These are phyloP conservation scores for Cercospora brassicicola DNA, from an alignment of 2,329 filamentous ascomycete genomes.

Conservation along the genomic window DNA sequence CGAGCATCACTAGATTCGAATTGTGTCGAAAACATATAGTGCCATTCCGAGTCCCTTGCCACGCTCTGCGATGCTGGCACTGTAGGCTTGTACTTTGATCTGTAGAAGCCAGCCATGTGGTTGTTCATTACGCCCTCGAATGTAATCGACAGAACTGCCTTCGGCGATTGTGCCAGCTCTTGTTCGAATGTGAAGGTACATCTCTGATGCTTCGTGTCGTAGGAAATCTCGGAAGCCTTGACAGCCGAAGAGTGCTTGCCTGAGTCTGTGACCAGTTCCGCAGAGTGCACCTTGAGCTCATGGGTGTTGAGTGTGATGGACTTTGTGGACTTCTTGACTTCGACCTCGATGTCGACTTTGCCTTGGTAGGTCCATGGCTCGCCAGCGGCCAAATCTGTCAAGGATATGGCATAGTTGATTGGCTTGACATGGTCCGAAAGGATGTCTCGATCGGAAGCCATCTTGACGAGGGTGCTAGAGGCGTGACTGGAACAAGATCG, in stretches of 20 bases:
- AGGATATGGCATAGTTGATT: conserved; percentile 77
- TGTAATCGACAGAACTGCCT: conserved; percentile 66
- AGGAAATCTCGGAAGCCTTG: conserved; percentile 68
- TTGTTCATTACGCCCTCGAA: conserved; percentile 86
- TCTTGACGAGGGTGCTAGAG: conserved; percentile 40
- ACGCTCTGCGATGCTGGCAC: conserved; percentile 72
- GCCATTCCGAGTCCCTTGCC: conserved; percentile 65
- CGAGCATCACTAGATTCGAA: conserved; percentile 96
- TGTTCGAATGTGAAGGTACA: conserved; percentile 74
- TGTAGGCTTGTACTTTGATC: conserved; percentile 86
- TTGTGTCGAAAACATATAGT: conserved; percentile 82
- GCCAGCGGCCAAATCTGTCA: conserved; percentile 73
- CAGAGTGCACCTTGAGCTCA: conserved; percentile 73
- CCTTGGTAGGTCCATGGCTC: conserved; percentile 81
- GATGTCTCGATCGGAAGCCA: conserved; percentile 51
- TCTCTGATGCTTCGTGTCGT: conserved; percentile 81
- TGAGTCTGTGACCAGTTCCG: conserved; percentile 61
- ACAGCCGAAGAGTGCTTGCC: conserved; percentile 58
- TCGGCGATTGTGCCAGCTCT: conserved; percentile 66
- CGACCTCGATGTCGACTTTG: conserved; percentile 74
- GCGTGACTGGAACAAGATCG: conserved; percentile 36
- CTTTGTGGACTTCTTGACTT: conserved; percentile 69
- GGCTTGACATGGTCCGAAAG: conserved; percentile 66
- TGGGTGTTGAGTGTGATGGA: conserved; percentile 82
- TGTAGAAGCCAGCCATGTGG: conserved; percentile 92